phyloP scores from a whole-genome alignment of 1,284 basidiomycete species.

The Cutaneotrichosporon mucoides region DNA sequence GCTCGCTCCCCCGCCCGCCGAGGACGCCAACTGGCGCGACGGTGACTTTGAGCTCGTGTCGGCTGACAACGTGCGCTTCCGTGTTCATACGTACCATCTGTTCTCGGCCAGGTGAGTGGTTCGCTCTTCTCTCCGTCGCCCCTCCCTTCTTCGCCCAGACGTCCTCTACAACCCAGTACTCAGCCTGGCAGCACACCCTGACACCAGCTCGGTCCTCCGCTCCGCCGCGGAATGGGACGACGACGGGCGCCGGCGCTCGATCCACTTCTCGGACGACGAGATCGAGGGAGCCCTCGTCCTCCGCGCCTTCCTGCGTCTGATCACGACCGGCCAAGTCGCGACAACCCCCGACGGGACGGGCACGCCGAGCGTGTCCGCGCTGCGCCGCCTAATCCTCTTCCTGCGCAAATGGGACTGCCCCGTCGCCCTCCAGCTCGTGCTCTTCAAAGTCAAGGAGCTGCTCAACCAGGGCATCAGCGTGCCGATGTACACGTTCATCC shows the following conservation, averaged over 20 bases:
- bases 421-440: constrained; percentile 7
- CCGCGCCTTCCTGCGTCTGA: constrained; percentile 11
- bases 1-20: background rate
- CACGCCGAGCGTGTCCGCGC: constrained; percentile 3
- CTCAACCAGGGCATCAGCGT: constrained; percentile 1
- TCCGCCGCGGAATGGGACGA: constrained; percentile 1
- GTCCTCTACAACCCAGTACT: too few species aligned
- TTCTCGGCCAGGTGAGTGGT: constrained; percentile 6
- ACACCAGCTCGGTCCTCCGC: constrained; percentile 8
- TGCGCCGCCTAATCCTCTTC: constrained; percentile 11
- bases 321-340: constrained; percentile 9
- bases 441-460: constrained; percentile 8
- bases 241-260: background rate
- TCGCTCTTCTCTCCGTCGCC: too few species aligned
- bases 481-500: constrained; percentile 13
- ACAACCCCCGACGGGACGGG: constrained; percentile 4
- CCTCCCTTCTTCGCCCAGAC: too few species aligned
- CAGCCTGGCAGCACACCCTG: background rate
- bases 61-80: constrained; percentile 12
- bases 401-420: constrained; percentile 16
- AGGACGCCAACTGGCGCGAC: constrained; percentile 1
- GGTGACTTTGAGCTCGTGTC: constrained; percentile 12
- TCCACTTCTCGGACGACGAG: constrained; percentile 11
- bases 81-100: constrained; percentile 8
- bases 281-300: constrained; percentile 12